phyloP scores from a whole-genome alignment of 768 basidiomycete species.

The Amanita jacksonii region DNA sequence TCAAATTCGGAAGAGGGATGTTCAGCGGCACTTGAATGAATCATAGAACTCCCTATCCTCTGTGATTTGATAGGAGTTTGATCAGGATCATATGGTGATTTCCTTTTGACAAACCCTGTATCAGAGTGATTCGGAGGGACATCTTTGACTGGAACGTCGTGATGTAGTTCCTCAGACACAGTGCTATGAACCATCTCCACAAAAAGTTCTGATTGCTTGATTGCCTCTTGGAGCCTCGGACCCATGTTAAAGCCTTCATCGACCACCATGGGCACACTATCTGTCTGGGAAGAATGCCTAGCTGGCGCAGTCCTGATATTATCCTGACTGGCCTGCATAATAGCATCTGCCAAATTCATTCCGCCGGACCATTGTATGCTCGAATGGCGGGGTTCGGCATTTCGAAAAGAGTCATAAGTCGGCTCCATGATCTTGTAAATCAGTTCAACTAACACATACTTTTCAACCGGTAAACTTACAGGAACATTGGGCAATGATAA shows the following conservation, averaged over 20 bases:
- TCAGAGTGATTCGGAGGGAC: not conserved
- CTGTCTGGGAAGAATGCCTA: not conserved
- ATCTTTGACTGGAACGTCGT: not conserved
- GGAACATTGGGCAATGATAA: too few relatives aligned
- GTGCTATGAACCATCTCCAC: not conserved
- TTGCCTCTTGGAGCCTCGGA: constrained; percentile 1
- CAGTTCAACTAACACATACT: too few relatives aligned
- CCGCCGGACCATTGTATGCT: not conserved
- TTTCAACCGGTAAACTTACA: too few relatives aligned
- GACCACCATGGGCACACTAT: not conserved
- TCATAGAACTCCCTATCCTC: not conserved
- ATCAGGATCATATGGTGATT: too few relatives aligned
- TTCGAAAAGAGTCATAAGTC: too few relatives aligned
- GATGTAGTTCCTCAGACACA: not conserved
- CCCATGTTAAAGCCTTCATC: not conserved
- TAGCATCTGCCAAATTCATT: constrained; percentile 10
- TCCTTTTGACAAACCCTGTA: too few relatives aligned
- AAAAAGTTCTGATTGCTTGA: constrained; percentile 1
- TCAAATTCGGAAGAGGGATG: too few relatives aligned
- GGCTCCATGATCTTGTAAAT: too few relatives aligned
- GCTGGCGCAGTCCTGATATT: not conserved
- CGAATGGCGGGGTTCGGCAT: not conserved
- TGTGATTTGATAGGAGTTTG: too few relatives aligned
- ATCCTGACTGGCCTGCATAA: constrained; percentile 10
- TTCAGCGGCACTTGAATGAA: not conserved